phyloP scores from a whole-genome alignment of 2,329 filamentous ascomycete species.

The Pseudopyricularia cyperi region DNA sequence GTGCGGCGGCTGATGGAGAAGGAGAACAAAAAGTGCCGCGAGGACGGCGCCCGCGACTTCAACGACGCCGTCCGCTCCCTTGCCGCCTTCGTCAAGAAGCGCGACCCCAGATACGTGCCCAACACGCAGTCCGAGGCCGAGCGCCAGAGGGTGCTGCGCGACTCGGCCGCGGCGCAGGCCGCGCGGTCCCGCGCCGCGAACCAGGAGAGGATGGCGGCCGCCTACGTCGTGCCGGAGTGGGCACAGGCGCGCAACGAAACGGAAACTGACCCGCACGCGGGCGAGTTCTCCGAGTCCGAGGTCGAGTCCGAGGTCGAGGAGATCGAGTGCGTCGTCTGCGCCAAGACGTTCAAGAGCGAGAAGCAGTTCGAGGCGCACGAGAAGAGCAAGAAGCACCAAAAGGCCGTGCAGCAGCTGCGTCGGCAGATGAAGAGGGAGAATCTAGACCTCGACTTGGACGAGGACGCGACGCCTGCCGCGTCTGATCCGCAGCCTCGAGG shows the following conservation, averaged over 20 bases:
- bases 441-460: constrained; percentile 37
- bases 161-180: constrained; percentile 72
- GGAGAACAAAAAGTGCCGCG: constrained; percentile 75
- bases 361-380: constrained; percentile 87
- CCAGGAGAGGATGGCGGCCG: constrained; percentile 54
- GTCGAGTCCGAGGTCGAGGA: constrained; percentile 43
- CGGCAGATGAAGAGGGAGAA: constrained; percentile 78
- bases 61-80: constrained; percentile 84
- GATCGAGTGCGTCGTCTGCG: constrained; percentile 66
- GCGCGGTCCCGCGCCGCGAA: constrained; percentile 72
- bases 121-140: constrained; percentile 70
- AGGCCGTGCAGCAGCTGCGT: constrained; percentile 68
- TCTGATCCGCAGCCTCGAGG: neutral
- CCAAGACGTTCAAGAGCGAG: constrained; percentile 76
- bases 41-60: constrained; percentile 75
- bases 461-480: neutral
- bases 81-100: constrained; percentile 78
- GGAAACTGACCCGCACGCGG: constrained; percentile 29
- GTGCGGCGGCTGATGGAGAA: constrained; percentile 83
- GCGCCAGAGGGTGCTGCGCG: constrained; percentile 63
- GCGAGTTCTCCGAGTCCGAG: constrained; percentile 43
- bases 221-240: constrained; percentile 62
- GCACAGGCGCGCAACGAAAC: constrained; percentile 45
- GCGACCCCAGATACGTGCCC: constrained; percentile 72
- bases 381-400: constrained; percentile 91